Conservation (phyloP, 2,329 filamentous ascomycete species). For the Apiospora koreana region DNA sequence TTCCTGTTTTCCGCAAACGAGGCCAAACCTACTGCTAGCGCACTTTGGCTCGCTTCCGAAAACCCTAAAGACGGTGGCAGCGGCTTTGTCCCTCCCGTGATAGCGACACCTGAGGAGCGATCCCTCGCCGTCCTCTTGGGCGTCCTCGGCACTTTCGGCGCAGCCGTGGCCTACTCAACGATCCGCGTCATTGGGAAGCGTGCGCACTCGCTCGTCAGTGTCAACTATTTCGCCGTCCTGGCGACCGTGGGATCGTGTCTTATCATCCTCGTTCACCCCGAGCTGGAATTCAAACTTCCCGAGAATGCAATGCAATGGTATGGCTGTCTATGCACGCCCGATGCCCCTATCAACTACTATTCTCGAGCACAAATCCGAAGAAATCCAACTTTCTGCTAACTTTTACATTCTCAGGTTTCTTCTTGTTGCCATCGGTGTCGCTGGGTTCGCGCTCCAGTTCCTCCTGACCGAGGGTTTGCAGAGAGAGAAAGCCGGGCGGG, state of each 20-base stretch:
- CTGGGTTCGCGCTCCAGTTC: slow-evolving; percentile 79
- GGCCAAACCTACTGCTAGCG: background rate
- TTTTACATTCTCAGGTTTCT: slow-evolving; percentile 44
- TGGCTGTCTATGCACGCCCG: background rate
- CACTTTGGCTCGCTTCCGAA: slow-evolving; percentile 15
- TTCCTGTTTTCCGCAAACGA: slow-evolving; percentile 50
- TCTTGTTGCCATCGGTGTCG: slow-evolving; percentile 62
- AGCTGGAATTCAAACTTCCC: slow-evolving; percentile 40
- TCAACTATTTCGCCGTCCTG: slow-evolving; percentile 74
- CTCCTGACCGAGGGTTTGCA: slow-evolving; percentile 72
- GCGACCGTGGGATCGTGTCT: slow-evolving; percentile 66
- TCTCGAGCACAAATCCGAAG: background rate
- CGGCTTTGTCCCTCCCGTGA: slow-evolving; percentile 23
- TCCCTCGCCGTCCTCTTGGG: slow-evolving; percentile 65
- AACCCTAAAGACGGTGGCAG: slow-evolving; percentile 5
- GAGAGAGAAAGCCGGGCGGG: slow-evolving; percentile 58
- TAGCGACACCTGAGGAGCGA: slow-evolving; percentile 59
- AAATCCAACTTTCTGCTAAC: background rate
- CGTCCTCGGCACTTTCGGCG: slow-evolving; percentile 69
- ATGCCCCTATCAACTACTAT: no score
- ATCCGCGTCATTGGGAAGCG: slow-evolving; percentile 76
- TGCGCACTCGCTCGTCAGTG: slow-evolving; percentile 73
- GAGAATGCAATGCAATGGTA: slow-evolving; percentile 47
- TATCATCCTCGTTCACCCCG: slow-evolving; percentile 52
- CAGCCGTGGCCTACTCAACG: slow-evolving; percentile 68